Percentiles rank a stretch among this genome's conserved stretches.
Evolutionary conservation across 108 stramenopile species (phyloP).

Genomic region (Fragilaria radians): DNA sequence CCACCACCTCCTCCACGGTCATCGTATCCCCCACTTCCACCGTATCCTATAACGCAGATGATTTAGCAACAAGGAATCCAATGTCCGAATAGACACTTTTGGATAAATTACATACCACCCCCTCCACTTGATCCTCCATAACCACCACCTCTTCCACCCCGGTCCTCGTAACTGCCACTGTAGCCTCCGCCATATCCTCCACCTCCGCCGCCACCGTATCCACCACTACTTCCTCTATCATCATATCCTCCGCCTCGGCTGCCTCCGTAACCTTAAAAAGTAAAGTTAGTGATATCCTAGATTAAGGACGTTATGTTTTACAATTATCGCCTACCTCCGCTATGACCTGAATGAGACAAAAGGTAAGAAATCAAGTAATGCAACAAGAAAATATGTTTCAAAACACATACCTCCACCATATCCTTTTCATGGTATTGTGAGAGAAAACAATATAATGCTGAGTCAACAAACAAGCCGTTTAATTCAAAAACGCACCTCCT

Average conservation of each 20-base stretch:
- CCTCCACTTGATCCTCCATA: slow-evolving; percentile 37
- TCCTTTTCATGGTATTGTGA: slow-evolving; percentile 1
- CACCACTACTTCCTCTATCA: slow-evolving; percentile 13
- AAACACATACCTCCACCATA: slow-evolving; percentile 15
- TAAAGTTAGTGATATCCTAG: too few relatives aligned
- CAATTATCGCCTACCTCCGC: too few relatives aligned
- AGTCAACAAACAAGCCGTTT: too few relatives aligned
- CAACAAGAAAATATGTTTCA: background rate
- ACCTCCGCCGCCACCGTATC: slow-evolving; percentile 31
- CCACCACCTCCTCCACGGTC: slow-evolving; percentile 14
- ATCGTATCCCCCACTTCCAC: slow-evolving; percentile 5
- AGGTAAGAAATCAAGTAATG: too few relatives aligned
- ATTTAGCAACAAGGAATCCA: background rate
- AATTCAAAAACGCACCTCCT: too few relatives aligned
- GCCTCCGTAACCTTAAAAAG: slow-evolving; percentile 28
- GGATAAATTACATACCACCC: background rate
- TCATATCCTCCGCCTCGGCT: slow-evolving; percentile 15
- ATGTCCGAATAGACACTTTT: background rate
- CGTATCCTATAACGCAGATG: too few relatives aligned
- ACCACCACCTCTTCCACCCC: slow-evolving; percentile 29
- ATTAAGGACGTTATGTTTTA: too few relatives aligned
- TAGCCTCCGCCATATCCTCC: slow-evolving; percentile 30
- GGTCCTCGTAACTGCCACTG: slow-evolving; percentile 15
- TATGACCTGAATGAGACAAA: too few relatives aligned
- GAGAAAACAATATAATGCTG: background rate